These are phyloP conservation scores for Colletotrichum caudatum DNA, from an alignment of 2,329 filamentous ascomycete species.

Conservation along the genomic window DNA sequence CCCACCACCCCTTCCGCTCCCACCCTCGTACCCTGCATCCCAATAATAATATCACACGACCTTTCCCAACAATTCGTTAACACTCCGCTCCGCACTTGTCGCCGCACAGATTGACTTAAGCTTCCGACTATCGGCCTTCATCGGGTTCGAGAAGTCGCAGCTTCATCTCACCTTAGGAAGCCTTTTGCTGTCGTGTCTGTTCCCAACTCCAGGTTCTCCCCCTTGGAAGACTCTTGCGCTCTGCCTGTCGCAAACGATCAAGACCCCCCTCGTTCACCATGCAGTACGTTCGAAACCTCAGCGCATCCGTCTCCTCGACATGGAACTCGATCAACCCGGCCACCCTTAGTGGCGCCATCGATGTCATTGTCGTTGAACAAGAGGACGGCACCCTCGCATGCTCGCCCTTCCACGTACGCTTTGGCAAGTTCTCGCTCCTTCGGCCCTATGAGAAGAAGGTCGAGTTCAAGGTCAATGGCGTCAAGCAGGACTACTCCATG, in stretches of 20 bases:
- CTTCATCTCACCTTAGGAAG: constrained; percentile 13
- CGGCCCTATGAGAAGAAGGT: constrained; percentile 99
- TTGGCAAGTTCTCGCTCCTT: constrained; percentile 96
- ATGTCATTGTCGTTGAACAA: constrained; percentile 98
- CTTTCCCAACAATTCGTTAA: constrained; percentile 22
- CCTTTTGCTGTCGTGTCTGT: constrained; percentile 2
- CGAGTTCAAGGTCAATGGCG: constrained; percentile 94
- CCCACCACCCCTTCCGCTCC: constrained; percentile 15
- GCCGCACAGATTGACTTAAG: constrained; percentile 9
- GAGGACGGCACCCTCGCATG: constrained; percentile 91
- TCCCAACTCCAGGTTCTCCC: background rate
- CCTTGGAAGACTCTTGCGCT: constrained; percentile 6
- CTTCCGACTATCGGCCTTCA: background rate
- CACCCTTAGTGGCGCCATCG: constrained; percentile 96
- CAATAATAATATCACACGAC: constrained; percentile 25
- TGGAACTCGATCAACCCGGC: constrained; percentile 99
- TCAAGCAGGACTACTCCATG: constrained; percentile 95
- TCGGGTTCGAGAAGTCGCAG: constrained; percentile 9
- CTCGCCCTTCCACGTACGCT: constrained; percentile 98
- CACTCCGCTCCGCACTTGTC: constrained; percentile 11
- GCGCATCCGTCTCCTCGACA: constrained; percentile 95
- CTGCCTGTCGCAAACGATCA: constrained; percentile 20
- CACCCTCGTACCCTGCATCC: constrained; percentile 25
- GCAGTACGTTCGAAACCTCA: constrained; percentile 98
- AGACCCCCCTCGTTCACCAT: constrained; percentile 61